phyloP scores from a whole-genome alignment of 352 stramenopile species.

The Labyrinthula sp. region DNA sequence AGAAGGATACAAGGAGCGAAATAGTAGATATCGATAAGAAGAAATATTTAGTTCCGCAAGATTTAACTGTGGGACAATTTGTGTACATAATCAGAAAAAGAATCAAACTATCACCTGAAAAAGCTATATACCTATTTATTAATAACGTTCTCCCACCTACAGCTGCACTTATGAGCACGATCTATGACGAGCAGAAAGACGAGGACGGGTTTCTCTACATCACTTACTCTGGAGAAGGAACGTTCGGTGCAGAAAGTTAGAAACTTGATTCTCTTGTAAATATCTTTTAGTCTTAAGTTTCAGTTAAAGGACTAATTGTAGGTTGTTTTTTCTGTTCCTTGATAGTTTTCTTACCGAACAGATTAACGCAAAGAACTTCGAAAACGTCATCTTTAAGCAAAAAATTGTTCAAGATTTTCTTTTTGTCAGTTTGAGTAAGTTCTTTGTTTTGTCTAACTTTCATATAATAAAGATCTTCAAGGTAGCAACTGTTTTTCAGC shows the following conservation, averaged over 20 bases:
- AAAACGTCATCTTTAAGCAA: no score
- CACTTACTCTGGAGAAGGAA: slow-evolving; percentile 97
- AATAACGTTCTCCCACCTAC: slow-evolving; percentile 90
- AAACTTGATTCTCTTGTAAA: no score
- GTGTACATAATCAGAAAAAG: slow-evolving; percentile 98
- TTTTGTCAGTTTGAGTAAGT: no score
- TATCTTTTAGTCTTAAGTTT: no score
- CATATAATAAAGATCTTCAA: no score
- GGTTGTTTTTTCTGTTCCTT: no score
- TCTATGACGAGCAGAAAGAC: slow-evolving; percentile 98
- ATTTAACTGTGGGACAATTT: slow-evolving; percentile 92
- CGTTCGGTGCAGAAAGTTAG: slow-evolving; percentile 56
- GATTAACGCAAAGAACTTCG: no score
- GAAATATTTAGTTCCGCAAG: slow-evolving; percentile 75
- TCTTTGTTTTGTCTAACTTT: no score
- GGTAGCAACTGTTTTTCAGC: no score
- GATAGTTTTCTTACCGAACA: no score
- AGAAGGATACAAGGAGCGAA: slow-evolving; percentile 83
- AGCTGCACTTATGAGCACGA: slow-evolving; percentile 89
- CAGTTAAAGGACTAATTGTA: no score
- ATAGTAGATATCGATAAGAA: slow-evolving; percentile 99
- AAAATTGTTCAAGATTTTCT: no score
- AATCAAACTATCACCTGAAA: slow-evolving; percentile 88
- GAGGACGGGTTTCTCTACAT: slow-evolving; percentile 97
- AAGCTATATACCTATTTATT: slow-evolving; percentile 96